Conservation (phyloP, 768 basidiomycete genomes). For the Naematelia aurantialba region DNA sequence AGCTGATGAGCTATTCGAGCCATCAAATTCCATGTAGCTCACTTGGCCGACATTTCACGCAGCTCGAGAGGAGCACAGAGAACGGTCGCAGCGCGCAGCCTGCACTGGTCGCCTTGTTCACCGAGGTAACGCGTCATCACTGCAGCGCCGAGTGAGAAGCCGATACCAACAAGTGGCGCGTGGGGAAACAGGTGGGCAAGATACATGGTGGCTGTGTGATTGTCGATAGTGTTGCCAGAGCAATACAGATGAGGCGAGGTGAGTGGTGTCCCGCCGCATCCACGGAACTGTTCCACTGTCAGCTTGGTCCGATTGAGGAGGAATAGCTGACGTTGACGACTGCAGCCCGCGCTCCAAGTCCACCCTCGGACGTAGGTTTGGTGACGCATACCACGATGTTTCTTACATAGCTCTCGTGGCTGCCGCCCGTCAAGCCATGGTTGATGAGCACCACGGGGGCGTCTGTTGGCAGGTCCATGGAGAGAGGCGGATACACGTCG, state of each 20-base stretch:
- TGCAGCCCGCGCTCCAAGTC: slow-evolving; percentile 70
- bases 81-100: slow-evolving; percentile 37
- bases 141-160: slow-evolving; percentile 91
- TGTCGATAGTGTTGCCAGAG: slow-evolving; percentile 80
- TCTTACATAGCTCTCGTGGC: slow-evolving; percentile 81
- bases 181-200: slow-evolving; percentile 68
- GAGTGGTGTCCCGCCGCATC: slow-evolving; percentile 68
- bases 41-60: slow-evolving; percentile 39
- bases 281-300: slow-evolving; percentile 20
- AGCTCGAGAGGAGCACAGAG: slow-evolving; percentile 47
- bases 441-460: slow-evolving; percentile 45
- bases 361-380: slow-evolving; percentile 68
- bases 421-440: slow-evolving; percentile 48
- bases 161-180: slow-evolving; percentile 78
- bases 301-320: not conserved
- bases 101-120: slow-evolving; percentile 60
- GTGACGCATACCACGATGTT: slow-evolving; percentile 73
- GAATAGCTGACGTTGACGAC: slow-evolving; percentile 34
- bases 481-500: slow-evolving; percentile 40
- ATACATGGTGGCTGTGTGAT: slow-evolving; percentile 73
- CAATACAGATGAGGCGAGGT: slow-evolving; percentile 71
- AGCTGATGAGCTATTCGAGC: not conserved
- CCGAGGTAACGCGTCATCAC: slow-evolving; percentile 84
- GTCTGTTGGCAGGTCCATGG: slow-evolving; percentile 17
- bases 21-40: slow-evolving; percentile 37